Evolutionary conservation across 805 yeast species (phyloP), one percentile per base, ranked within the genome.

Genomic region (Kluyveromyces aestuarii): DNA sequence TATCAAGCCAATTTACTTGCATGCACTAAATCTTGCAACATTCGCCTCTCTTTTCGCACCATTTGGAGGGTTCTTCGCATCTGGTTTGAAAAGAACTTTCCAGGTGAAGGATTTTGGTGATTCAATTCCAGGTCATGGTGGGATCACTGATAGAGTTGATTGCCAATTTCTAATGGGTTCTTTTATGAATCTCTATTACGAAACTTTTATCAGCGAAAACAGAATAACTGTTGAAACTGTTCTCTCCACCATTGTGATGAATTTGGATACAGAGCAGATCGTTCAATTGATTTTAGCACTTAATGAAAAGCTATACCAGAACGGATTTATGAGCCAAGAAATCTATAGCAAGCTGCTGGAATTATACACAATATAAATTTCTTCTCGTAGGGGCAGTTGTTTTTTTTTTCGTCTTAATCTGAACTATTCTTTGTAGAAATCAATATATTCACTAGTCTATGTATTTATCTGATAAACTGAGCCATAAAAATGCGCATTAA

Each of bases 71-170:
- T 93, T 93, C 67, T 93, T 93, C 61, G 98, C 98, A 7, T 84
- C 95, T 47, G 99, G 98, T n/a, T 75, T 93, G 58, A 93, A 93
- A 72, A 81, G 99, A 69, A 88, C 98, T 13, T 90, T 93, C 71
- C 87, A 91, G 61, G 89, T 90, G 48, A 93, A 93, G 70, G 99
- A 93, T 69, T 93, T 93, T 62, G 99, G 98, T 56, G 95, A 91
- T 62, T 91, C 98, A 9, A 93, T 93, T 57, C 99, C 99, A 14
- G 99, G 99, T 33, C 99, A 93, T 64, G 99, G 99, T 54, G 99
- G 99, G 57, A 83, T 93, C 56, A 90, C 97, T 25, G 99, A 93
- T 66, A 79, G 99, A 70, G 83, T 93, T 73, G 99, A 93, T 70
- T 93, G 99, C 70, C 98, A 93, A 70, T 93, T 91, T 64, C 73